These are phyloP conservation scores for Pseudomassariella vexata DNA, from an alignment of 2,329 filamentous ascomycete genomes.

Conservation along the genomic window DNA sequence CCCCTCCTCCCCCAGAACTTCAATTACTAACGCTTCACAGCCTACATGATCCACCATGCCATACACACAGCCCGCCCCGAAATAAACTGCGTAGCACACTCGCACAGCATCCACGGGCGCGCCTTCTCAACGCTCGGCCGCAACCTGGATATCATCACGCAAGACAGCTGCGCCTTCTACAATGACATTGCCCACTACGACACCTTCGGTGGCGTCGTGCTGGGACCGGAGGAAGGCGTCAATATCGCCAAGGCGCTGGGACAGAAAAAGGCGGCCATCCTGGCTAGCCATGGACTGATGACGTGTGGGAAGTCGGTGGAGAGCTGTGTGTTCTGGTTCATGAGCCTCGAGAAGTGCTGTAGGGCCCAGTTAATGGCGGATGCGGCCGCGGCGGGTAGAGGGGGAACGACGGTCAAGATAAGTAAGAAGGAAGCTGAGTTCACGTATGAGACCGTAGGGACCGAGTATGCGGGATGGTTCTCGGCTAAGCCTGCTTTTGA, in stretches of 20 bases:
- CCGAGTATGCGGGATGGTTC: slow-evolving; percentile 59
- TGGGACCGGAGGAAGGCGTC: slow-evolving; percentile 44
- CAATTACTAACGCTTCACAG: slow-evolving; percentile 8
- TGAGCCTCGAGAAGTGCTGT: slow-evolving; percentile 43
- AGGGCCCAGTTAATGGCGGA: slow-evolving; percentile 47
- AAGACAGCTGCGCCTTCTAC: slow-evolving; percentile 57
- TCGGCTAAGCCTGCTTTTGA: slow-evolving; percentile 68
- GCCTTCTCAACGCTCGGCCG: slow-evolving; percentile 58
- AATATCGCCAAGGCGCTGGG: slow-evolving; percentile 43
- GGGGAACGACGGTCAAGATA: slow-evolving; percentile 61
- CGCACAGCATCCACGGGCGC: slow-evolving; percentile 46
- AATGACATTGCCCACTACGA: slow-evolving; percentile 37
- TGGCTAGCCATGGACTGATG: slow-evolving; percentile 51
- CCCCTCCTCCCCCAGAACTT: neutral
- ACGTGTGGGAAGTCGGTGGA: slow-evolving; percentile 45
- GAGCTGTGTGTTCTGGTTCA: slow-evolving; percentile 48
- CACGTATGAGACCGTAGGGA: slow-evolving; percentile 62
- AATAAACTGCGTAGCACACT: slow-evolving; percentile 47
- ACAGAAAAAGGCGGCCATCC: slow-evolving; percentile 41
- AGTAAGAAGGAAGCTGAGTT: slow-evolving; percentile 61
- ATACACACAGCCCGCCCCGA: slow-evolving; percentile 51
- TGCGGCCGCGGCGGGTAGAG: slow-evolving; percentile 55
- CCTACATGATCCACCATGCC: slow-evolving; percentile 45
- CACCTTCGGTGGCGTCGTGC: slow-evolving; percentile 45
- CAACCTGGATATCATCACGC: slow-evolving; percentile 59